These are phyloP conservation scores for Aspergillus cejpii DNA, from an alignment of 2,329 filamentous ascomycete species.

Conservation along the genomic window DNA sequence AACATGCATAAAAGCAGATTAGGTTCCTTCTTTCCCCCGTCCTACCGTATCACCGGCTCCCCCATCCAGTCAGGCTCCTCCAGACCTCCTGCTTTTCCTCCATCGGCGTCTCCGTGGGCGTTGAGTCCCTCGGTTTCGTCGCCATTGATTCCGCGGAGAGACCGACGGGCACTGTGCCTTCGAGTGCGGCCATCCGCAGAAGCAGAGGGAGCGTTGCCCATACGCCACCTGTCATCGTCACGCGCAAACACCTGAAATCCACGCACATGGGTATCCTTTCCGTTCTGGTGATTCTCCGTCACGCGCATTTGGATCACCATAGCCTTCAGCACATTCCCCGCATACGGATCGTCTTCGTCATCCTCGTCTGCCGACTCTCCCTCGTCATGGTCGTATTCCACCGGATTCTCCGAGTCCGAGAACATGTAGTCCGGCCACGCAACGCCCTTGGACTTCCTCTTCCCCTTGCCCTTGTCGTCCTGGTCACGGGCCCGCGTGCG, in stretches of 20 bases:
- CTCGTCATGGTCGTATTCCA: conserved; percentile 20
- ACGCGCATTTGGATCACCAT: conserved; percentile 88
- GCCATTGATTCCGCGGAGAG: conserved; percentile 24
- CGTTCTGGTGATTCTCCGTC: conserved; percentile 96
- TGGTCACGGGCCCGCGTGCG: conserved; percentile 9
- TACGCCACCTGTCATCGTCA: conserved; percentile 35
- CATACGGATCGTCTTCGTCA: conserved; percentile 38
- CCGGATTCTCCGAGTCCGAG: conserved; percentile 12
- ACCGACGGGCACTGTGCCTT: conserved; percentile 27
- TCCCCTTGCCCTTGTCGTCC: conserved; percentile 16
- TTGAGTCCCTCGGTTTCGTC: conserved; percentile 15
- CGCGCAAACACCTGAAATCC: conserved; percentile 77
- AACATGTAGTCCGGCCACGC: conserved; percentile 12
- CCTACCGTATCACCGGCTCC: conserved; percentile 43
- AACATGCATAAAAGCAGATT: not conserved
- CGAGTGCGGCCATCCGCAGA: conserved; percentile 28
- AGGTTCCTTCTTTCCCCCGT: not conserved
- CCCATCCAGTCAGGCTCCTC: conserved; percentile 47
- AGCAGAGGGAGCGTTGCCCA: conserved; percentile 28
- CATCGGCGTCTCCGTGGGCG: conserved; percentile 23
- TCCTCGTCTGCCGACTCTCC: conserved; percentile 21
- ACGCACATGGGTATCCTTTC: conserved; percentile 95
- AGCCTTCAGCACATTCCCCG: conserved; percentile 70
- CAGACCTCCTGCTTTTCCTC: conserved; percentile 26
- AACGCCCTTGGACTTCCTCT: conserved; percentile 6